A percentile compares a stretch with the other conserved stretches of the same genome.
phyloP scores from a whole-genome alignment of 139 green algal genomes.

The Gonium pectorale region DNA sequence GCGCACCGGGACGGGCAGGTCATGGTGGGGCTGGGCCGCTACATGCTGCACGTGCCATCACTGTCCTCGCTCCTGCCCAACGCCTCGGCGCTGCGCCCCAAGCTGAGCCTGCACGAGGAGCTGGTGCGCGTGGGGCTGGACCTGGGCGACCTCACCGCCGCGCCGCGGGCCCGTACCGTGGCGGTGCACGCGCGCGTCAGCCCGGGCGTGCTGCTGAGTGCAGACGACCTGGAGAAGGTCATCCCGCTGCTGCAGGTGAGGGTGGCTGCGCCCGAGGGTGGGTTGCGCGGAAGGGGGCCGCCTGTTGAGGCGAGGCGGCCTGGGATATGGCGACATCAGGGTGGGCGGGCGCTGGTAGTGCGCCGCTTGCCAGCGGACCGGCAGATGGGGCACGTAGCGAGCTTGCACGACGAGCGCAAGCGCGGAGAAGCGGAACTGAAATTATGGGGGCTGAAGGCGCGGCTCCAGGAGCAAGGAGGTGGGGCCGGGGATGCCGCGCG shows the following conservation, averaged over 20 bases:
- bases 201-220: constrained; percentile 15
- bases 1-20: constrained; percentile 24
- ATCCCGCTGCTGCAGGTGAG: constrained; percentile 46
- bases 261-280: too few species aligned
- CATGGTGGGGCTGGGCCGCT: constrained; percentile 30
- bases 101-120: constrained; percentile 33
- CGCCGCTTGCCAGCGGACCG: too few species aligned
- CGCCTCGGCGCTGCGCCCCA: constrained; percentile 40
- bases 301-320: too few species aligned
- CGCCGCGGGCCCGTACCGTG: constrained; percentile 22
- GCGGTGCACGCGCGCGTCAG: constrained; percentile 12
- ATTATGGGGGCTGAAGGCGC: too few species aligned
- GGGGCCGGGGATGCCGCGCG: too few species aligned
- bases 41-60: constrained; percentile 35
- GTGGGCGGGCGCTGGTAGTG: too few species aligned
- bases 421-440: too few species aligned
- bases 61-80: constrained; percentile 26
- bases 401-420: too few species aligned
- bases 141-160: constrained; percentile 20
- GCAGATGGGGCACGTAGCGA: too few species aligned
- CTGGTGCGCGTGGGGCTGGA: constrained; percentile 39
- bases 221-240: constrained; percentile 41
- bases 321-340: too few species aligned
- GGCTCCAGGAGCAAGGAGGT: too few species aligned
- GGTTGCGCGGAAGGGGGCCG: too few species aligned